Conservation (phyloP, 2,329 filamentous ascomycete genomes). For the Tolypocladium amazonense region DNA sequence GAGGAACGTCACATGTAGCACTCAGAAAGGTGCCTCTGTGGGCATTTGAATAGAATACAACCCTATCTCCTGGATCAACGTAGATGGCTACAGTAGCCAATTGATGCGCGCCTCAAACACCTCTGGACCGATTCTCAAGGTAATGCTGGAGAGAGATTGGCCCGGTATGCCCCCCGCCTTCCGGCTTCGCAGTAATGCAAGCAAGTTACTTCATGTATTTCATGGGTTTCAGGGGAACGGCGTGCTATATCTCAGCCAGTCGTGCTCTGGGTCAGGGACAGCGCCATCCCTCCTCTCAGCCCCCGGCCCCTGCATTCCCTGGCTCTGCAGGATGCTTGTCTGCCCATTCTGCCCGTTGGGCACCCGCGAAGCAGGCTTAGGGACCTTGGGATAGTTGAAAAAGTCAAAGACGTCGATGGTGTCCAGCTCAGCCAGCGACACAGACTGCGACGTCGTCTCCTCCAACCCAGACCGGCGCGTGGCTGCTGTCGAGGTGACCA, state of each 20-base stretch:
- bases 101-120: background rate
- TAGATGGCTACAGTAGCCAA: too few relatives aligned
- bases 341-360: conserved; percentile 10
- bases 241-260: conserved; percentile 8
- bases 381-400: conserved; percentile 29
- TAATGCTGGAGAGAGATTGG: background rate
- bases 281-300: background rate
- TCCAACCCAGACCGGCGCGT: conserved; percentile 26
- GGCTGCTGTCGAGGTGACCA: conserved; percentile 24
- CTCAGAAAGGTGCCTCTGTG: too few relatives aligned
- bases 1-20: too few relatives aligned
- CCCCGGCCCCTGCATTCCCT: conserved; percentile 1
- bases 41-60: background rate
- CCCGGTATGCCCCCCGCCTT: background rate
- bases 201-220: background rate
- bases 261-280: conserved; percentile 6
- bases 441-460: conserved; percentile 25
- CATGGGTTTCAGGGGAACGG: background rate
- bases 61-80: background rate
- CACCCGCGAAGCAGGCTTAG: conserved; percentile 8
- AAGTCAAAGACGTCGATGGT: conserved; percentile 35
- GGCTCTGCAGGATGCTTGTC: conserved; percentile 12
- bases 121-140: background rate
- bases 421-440: conserved; percentile 29
- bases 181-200: background rate